Evolutionary conservation across 257 asterid genomes (phyloP), one percentile per base, ranked within the genome.

Genomic region (Ligustrum vulgare): DNA sequence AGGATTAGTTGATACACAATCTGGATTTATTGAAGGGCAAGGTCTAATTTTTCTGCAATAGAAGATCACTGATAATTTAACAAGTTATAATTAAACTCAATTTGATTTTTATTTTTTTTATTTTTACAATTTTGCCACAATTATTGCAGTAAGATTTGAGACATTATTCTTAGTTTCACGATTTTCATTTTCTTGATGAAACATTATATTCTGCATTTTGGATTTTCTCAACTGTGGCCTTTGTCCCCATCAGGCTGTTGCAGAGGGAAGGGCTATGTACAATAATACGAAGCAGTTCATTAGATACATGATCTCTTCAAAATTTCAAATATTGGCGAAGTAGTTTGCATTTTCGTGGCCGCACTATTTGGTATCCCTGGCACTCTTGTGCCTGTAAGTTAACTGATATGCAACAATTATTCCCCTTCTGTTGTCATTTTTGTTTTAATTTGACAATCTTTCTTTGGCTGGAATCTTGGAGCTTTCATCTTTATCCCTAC

Each of bases 301-400:
- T 83, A 87, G 98, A 94, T 94, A 90, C 85, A 94, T 94, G 98
- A 94, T 94, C 75, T 92, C 98, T 41, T 94, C 98, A n/a, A n/a
- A n/a, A n/a, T n/a, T n/a, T n/a, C n/a, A 45, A 94, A 95, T 80
- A 95, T 95, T 83, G 99, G 99, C 78, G 99, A 95, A 95, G 99
- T 95, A 36, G 98, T 93, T 85, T 95, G 99, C 86, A 95, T 95
- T 80, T 95, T 95, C 28, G 96, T 95, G 82, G 99, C 98, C 28
- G 99, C 99, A 68, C 86, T 91, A 69, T 98, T 95, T 79, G 98
- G 97, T 78, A 91, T 95, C 75, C 99, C 99, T 63, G 99, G 93
- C 84, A 95, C 99, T 41, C 97, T 95, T 82, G 92, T 90, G 80
- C 99, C 99, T 67, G 99, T 95, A 80, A 89, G 99, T 86, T 77